These are phyloP conservation scores for Lycium barbarum DNA, from an alignment of 257 asterid genomes.

Conservation along the genomic window DNA sequence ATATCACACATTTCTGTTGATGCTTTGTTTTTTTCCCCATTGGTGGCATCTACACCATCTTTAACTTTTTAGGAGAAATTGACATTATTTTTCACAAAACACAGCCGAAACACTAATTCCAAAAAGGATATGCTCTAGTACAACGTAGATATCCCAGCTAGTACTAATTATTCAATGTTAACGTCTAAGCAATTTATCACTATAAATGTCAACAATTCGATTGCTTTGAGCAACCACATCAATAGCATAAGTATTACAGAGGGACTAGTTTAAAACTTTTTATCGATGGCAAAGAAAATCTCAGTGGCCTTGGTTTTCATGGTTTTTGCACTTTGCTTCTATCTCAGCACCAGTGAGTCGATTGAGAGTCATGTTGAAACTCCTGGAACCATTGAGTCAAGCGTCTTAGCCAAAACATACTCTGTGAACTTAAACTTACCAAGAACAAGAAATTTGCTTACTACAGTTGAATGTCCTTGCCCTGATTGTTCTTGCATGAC, in stretches of 20 bases:
- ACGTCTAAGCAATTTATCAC: background rate
- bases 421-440: background rate
- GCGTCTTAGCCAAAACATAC: background rate
- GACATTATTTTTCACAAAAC: background rate
- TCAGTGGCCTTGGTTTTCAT: conserved; percentile 4
- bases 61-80: background rate
- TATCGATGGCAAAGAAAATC: background rate
- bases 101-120: background rate
- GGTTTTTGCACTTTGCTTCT: conserved; percentile 15
- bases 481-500: conserved; percentile 17
- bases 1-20: too few species aligned
- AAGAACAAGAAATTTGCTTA: conserved; percentile 11
- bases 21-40: background rate
- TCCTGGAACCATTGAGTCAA: background rate
- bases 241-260: background rate
- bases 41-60: background rate
- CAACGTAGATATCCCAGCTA: background rate
- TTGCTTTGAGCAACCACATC: background rate
- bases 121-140: background rate
- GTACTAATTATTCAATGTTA: background rate
- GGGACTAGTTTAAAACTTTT: background rate
- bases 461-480: background rate
- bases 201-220: background rate
- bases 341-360: background rate
- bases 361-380: background rate